Evolutionary conservation across 306 rosid species (phyloP).

Genomic region (Citrullus amarus): DNA sequence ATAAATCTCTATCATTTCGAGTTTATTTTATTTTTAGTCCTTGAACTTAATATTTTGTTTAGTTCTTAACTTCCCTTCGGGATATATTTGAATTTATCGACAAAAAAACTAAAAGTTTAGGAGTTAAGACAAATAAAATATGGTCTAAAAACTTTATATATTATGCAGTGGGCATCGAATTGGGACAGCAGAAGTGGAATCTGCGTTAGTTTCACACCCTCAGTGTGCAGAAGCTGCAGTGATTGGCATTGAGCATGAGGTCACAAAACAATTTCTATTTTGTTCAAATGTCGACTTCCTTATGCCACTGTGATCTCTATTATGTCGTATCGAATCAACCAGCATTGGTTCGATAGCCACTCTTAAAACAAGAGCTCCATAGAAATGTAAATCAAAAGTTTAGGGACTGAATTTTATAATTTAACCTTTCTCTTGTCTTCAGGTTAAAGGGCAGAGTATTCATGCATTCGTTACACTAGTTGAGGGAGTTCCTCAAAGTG

Average conservation of each 20-base stretch:
- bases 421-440: not conserved
- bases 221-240: conserved; percentile 97
- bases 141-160: not conserved
- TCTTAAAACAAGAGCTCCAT: not conserved
- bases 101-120: not conserved
- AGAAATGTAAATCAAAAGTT: not conserved
- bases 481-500: conserved; percentile 77
- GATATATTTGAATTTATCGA: too few species aligned
- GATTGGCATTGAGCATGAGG: conserved; percentile 94
- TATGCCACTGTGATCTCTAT: not conserved
- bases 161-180: conserved; percentile 92
- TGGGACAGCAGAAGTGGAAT: conserved; percentile 99
- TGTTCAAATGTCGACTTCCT: not conserved
- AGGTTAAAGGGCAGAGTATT: conserved; percentile 95
- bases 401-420: not conserved
- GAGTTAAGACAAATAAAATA: not conserved
- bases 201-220: conserved; percentile 80
- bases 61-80: too few species aligned
- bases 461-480: conserved; percentile 81
- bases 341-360: not conserved
- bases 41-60: not conserved
- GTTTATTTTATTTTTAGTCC: too few species aligned
- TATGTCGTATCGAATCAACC: not conserved
- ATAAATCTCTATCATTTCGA: too few species aligned
- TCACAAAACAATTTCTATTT: not conserved